A percentile compares a stretch with the other conserved stretches of the same genome.
phyloP scores from a whole-genome alignment of 176 grass and related monocot species.

The Melocanna baccifera region DNA sequence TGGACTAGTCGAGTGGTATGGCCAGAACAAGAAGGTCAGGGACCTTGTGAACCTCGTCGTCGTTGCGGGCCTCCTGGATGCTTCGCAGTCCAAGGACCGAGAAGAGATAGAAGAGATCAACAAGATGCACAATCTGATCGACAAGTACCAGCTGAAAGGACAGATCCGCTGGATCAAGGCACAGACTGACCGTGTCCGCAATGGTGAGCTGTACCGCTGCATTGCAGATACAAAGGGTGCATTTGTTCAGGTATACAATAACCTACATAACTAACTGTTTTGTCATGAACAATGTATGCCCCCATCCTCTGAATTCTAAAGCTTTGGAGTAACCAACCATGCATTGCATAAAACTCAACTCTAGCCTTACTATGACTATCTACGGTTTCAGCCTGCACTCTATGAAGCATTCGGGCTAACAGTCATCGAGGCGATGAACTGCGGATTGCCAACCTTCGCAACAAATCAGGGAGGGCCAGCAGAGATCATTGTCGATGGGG shows the following conservation, averaged over 20 bases:
- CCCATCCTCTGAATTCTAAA: not conserved
- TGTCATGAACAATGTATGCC: not conserved
- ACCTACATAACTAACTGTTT: not conserved
- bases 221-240: constrained; percentile 87
- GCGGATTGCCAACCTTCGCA: constrained; percentile 80
- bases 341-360: not conserved
- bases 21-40: constrained; percentile 79
- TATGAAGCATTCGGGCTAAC: constrained; percentile 97
- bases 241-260: constrained; percentile 71
- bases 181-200: constrained; percentile 79
- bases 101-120: constrained; percentile 97
- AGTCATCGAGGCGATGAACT: constrained; percentile 97
- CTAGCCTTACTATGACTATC: constrained; percentile 4
- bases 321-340: not conserved
- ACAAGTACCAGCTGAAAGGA: constrained; percentile 76
- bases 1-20: constrained; percentile 89
- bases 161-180: constrained; percentile 89
- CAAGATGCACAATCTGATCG: constrained; percentile 85
- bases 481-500: constrained; percentile 87
- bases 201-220: constrained; percentile 87
- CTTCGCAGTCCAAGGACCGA: constrained; percentile 84
- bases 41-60: constrained; percentile 78
- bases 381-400: constrained; percentile 70
- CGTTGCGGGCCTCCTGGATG: constrained; percentile 74
- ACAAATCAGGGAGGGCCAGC: constrained; percentile 89